Evolutionary conservation across 1,284 basidiomycete genomes (phyloP).

Genomic region (Cutaneotrichosporon sp.): DNA sequence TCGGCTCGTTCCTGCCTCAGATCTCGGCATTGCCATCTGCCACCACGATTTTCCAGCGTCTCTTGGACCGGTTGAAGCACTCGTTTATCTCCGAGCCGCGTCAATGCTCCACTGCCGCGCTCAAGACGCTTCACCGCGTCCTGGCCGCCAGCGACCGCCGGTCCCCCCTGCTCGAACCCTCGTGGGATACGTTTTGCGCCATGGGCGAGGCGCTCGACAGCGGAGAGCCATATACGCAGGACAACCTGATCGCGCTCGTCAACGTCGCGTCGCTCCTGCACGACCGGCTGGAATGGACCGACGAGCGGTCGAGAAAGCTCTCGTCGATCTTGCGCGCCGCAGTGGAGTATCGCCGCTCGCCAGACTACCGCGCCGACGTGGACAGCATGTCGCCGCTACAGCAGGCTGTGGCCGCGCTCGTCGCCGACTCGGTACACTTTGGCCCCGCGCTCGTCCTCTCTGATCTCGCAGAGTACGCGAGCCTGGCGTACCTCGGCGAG

Average conservation of each 20-base stretch:
- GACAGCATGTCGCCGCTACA: constrained; percentile 79
- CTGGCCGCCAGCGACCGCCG: constrained; percentile 53
- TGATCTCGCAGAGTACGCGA: constrained; percentile 78
- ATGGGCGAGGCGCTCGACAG: constrained; percentile 57
- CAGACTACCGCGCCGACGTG: constrained; percentile 80
- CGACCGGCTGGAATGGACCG: constrained; percentile 23
- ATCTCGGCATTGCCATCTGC: constrained; percentile 69
- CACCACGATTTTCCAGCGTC: constrained; percentile 62
- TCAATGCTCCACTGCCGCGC: constrained; percentile 66
- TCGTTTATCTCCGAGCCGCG: constrained; percentile 65
- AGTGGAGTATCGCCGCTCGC: constrained; percentile 72
- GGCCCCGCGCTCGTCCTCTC: constrained; percentile 68
- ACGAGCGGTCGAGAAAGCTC: constrained; percentile 62
- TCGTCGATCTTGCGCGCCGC: constrained; percentile 74
- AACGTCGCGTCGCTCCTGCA: constrained; percentile 30
- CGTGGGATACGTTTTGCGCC: constrained; percentile 65
- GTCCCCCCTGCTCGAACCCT: constrained; percentile 49
- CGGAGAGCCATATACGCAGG: constrained; percentile 67
- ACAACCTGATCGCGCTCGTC: constrained; percentile 64
- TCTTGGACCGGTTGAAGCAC: constrained; percentile 64
- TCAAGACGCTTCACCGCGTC: constrained; percentile 74
- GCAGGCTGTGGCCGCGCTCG: constrained; percentile 63
- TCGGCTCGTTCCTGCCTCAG: constrained; percentile 67
- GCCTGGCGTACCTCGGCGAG: constrained; percentile 73
- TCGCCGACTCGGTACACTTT: constrained; percentile 54